Evolutionary conservation across 805 yeast genomes (phyloP), one percentile per base, ranked within the genome.

Genomic region (Pichia thaimueangensis): DNA sequence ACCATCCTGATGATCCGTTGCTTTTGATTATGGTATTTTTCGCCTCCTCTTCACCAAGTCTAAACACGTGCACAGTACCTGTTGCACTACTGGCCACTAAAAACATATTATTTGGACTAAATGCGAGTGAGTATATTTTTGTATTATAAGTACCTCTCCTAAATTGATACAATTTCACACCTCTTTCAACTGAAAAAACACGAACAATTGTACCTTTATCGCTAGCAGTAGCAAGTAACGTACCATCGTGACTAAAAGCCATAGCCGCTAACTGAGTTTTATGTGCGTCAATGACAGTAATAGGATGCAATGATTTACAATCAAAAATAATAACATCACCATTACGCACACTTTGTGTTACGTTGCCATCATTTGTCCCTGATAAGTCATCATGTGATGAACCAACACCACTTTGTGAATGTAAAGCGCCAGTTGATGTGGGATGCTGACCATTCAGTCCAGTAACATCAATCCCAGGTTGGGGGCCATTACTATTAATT

Each of bases 121-220:
- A 93, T 15, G 80, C 74, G 47, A 93, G 69, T 5, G 95, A 83
- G 58, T 80, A 82, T 11, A 93, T 86, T 54, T 73, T 79, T 2
- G 97, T 84, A 3, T 94, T 94, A 58, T 91, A 91, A 2, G 93
- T 81, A 2, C 96, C 96, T 54, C 96, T 69, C 49, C 96, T 70
- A 62, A 86, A 86, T 63, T 87, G 93, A 47, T 74, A 80, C 23
- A 86, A 63, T 52, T 81, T 80, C 22, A 71, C 66, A 0, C 94
- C 94, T 0, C 82, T 74, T 5, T 78, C 76, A 0, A 89, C 84
- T 15, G 82, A 71, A 56, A 91, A 93, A 6, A 93, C 82, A 37
- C 97, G 67, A 3, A 91, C 77, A 30, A 93, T 80, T 0, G 97
- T 89, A 3, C 98, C 98, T 57, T 86, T 86, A 43, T 77, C 84